These are phyloP conservation scores for Lodderomyces parapsilosis DNA, from an alignment of 1,139 yeast species.

Conservation along the genomic window DNA sequence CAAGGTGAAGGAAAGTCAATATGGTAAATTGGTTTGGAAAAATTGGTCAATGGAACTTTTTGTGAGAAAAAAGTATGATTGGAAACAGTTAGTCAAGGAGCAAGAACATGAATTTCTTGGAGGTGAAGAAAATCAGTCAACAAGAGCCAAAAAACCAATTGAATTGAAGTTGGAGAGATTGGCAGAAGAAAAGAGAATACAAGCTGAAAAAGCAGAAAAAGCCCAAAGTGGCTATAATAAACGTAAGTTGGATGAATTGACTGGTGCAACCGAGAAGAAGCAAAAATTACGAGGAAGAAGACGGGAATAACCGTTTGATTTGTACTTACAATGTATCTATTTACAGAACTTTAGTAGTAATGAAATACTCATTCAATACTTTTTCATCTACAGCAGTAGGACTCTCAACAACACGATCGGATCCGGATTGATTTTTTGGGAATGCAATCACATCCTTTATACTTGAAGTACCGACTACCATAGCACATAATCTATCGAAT, in stretches of 20 bases:
- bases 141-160: slow-evolving; percentile 37
- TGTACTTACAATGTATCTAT: slow-evolving; percentile 7
- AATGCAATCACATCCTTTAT: slow-evolving; percentile 94
- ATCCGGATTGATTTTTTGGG: slow-evolving; percentile 88
- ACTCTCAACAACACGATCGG: slow-evolving; percentile 83
- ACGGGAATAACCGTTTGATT: slow-evolving; percentile 13
- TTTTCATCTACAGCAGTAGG: slow-evolving; percentile 63
- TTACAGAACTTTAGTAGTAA: slow-evolving; percentile 20
- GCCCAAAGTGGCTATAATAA: slow-evolving; percentile 18
- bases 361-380: slow-evolving; percentile 51
- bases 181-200: slow-evolving; percentile 30
- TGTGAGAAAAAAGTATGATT: slow-evolving; percentile 71
- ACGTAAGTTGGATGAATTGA: slow-evolving; percentile 22
- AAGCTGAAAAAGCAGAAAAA: slow-evolving; percentile 24
- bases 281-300: slow-evolving; percentile 31
- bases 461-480: slow-evolving; percentile 71
- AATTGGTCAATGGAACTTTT: slow-evolving; percentile 88
- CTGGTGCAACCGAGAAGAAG: slow-evolving; percentile 18
- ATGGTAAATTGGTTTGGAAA: slow-evolving; percentile 92
- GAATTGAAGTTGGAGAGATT: slow-evolving; percentile 45
- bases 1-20: slow-evolving; percentile 75
- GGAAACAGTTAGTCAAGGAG: slow-evolving; percentile 74
- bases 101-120: slow-evolving; percentile 57
- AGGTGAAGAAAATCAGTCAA: slow-evolving; percentile 18
- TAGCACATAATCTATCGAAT: slow-evolving; percentile 89